Evolutionary conservation across 2,329 filamentous ascomycete species (phyloP), one percentile per base, ranked within the genome.

Genomic region (Fusarium ramigenum): DNA sequence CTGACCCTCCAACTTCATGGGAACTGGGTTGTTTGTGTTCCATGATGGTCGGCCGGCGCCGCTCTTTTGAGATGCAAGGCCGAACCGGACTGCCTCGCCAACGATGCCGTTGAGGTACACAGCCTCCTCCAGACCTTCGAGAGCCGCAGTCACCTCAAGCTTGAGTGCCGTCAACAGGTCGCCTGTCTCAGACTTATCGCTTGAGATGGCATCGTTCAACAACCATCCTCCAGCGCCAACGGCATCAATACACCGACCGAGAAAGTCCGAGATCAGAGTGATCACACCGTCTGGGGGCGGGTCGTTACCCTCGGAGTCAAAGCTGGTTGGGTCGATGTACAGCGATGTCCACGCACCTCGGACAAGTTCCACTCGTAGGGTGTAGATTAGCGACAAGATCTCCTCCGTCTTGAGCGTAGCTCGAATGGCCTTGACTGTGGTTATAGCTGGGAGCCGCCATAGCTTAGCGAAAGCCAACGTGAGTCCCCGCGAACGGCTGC

Each of bases 191-290:
- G 86, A 82, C 40, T 86, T 84, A 66, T 88, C 85, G 34, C 85
- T 85, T 49, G 87, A 80, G 77, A 88, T 82, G 50, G 86, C 83
- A 72, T 89, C 89, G 72, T 91, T 90, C 37, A 90, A 84, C 62
- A 95, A 85, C 93, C 93, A 95, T 25, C 93, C 93, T 60, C 90
- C 90, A 15, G 91, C 87, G 4, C 93, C 93, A 21, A 96, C 88
- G 1, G 93, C 91, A 80, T 96, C 93, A 47, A 96, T 86, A 69
- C 93, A 93, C 76, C 91, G 90, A 71, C 90, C 90, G 36, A 95
- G 86, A 8, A 96, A 85, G 72, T 92, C 90, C 21, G 92, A 89
- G 70, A 96, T 92, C 44, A 93, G 88, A 21, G 89, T 86, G 73
- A 95, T 92, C 58, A 91, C 90, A 56, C 89, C 89, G 76, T 94